A percentile compares a stretch with the other conserved stretches of the same genome.
phyloP scores from a whole-genome alignment of 2,329 filamentous ascomycete genomes.

The Aspergillus bombycis region DNA sequence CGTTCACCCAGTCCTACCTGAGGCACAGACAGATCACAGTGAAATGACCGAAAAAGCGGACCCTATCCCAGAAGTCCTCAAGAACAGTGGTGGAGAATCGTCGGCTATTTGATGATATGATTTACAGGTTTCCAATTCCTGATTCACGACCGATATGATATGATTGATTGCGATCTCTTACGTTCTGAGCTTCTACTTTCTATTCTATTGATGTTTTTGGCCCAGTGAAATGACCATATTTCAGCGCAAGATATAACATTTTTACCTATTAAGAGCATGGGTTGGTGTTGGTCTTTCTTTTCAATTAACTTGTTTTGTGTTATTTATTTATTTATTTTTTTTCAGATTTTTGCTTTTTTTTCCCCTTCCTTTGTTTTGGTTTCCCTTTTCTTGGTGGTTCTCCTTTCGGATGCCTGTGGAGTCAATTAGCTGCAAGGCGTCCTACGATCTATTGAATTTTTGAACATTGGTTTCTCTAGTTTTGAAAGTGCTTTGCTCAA shows the following conservation, averaged over 20 bases:
- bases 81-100: neutral
- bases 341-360: neutral
- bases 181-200: neutral
- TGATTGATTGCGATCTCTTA: neutral
- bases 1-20: neutral
- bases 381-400: neutral
- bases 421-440: neutral
- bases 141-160: neutral
- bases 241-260: neutral
- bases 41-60: neutral
- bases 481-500: neutral
- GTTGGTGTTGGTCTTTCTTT: neutral
- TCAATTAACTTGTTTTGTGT: neutral
- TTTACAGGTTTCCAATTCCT: neutral
- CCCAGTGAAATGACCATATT: neutral
- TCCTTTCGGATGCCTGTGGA: neutral
- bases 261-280: neutral
- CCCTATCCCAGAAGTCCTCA: neutral
- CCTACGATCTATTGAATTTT: neutral
- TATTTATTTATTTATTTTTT: neutral
- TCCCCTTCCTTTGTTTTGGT: neutral
- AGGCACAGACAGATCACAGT: neutral
- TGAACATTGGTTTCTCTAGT: neutral
- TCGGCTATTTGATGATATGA: neutral
- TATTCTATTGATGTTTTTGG: neutral